A percentile compares a stretch with the other conserved stretches of the same genome.
phyloP scores from a whole-genome alignment of 2,329 filamentous ascomycete genomes.

The Aspergillus neotritici region DNA sequence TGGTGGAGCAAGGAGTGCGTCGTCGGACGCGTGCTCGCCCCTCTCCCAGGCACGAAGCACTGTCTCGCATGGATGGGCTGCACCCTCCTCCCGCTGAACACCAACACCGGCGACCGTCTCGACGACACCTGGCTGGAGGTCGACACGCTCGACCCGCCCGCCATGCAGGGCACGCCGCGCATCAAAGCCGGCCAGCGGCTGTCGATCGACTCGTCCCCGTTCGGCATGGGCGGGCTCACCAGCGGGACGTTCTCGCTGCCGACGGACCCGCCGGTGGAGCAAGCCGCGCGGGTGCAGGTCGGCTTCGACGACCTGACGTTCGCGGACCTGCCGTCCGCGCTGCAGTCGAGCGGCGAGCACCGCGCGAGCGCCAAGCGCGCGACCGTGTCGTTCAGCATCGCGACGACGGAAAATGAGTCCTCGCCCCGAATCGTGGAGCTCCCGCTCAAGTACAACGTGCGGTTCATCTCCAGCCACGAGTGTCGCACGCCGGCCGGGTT shows the following conservation, averaged over 20 bases:
- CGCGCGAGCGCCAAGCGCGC: constrained; percentile 21
- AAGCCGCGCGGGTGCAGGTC: constrained; percentile 11
- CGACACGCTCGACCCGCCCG: constrained; percentile 29
- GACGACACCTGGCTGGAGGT: constrained; percentile 49
- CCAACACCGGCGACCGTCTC: constrained; percentile 20
- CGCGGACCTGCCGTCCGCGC: constrained; percentile 14
- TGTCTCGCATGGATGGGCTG: constrained; percentile 54
- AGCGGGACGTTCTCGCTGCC: constrained; percentile 36
- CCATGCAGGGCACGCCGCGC: constrained; percentile 31
- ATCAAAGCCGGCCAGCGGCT: constrained; percentile 41
- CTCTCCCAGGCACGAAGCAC: constrained; percentile 40
- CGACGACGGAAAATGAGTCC: no score
- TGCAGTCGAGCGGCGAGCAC: constrained; percentile 6
- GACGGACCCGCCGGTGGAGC: constrained; percentile 21
- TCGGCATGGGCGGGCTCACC: constrained; percentile 36
- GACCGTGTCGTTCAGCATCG: constrained; percentile 23
- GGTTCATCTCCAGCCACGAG: constrained; percentile 51
- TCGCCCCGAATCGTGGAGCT: constrained; percentile 27
- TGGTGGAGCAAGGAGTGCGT: constrained; percentile 56
- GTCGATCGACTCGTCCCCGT: constrained; percentile 35
- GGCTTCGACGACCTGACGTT: constrained; percentile 23
- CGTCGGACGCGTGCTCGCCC: constrained; percentile 49
- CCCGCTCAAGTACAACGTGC: constrained; percentile 46
- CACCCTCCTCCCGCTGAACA: constrained; percentile 35
- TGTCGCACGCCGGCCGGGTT: constrained; percentile 44